Base-by-base conservation (phyloP, 805 yeast genomes). In the Saccharomyces jurei region DNA sequence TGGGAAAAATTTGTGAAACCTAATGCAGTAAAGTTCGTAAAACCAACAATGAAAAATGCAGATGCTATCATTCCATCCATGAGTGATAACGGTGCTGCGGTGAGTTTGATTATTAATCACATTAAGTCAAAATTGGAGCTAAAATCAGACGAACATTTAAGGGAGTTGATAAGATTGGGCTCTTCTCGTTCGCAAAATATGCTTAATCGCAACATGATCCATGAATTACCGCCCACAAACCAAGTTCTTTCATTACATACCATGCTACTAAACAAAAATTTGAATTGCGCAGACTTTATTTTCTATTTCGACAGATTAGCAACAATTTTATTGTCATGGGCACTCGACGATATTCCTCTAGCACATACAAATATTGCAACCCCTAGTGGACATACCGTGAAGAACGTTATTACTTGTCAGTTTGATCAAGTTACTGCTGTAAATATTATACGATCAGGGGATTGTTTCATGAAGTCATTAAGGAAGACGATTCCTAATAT, bases 1-100 rank as follows among this genome's bases (percentile, higher is more conserved):
- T 94, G 98, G 98, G 84, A 87, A 58, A 70, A 74, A 27, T 91
- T 84, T 68, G 99, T 94, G 28, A 94, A 92, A 68, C 99, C 99
- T 6, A 89, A 89, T 67, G 90, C 95, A 8, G 90, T 84, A 26
- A 72, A 82, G 46, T 81, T 78, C 61, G 85, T 92, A 14, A 79
- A 77, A 52, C 94, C 95, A 1, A 62, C 65, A 8, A 61, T 86
- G 83, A 74, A 79, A 49, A 76, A 77, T 54, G 96, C 98, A 0
- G 96, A 94, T 68, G 78, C 92, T 55, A 83, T 94, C 14, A 81
- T 94, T n/a, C 98, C 99, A 1, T 77, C 95, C 31, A 96, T 96
- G 17, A 79, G 87, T 6, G 96, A 90, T 67, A 92, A 89, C 69
- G 67, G 69, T 0, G 82, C 86, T 11, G 98, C 96, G 11, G 84